These are phyloP conservation scores for Coniophora puteana DNA, from an alignment of 1,284 basidiomycete genomes.

Conservation along the genomic window DNA sequence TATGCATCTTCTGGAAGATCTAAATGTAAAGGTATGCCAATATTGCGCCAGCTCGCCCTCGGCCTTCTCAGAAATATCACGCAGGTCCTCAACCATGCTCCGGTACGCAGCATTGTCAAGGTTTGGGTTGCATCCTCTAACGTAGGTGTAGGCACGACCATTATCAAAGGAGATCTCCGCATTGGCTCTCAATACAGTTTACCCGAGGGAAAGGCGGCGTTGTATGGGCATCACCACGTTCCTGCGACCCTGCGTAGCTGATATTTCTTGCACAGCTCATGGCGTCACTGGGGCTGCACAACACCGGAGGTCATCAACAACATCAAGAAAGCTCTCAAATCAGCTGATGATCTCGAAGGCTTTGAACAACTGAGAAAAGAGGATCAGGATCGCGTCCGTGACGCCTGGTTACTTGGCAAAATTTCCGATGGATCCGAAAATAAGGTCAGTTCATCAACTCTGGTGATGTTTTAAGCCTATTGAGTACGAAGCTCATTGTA, in stretches of 20 bases:
- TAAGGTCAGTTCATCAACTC: too few species aligned
- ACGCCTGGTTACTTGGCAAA: conserved; percentile 70
- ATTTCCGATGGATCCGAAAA: conserved; percentile 77
- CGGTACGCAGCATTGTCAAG: conserved; percentile 33
- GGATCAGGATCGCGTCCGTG: conserved; percentile 62
- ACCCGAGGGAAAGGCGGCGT: conserved; percentile 64
- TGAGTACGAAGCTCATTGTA: too few species aligned
- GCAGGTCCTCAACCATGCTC: conserved; percentile 78
- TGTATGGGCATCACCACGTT: too few species aligned
- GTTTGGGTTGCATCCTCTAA: conserved; percentile 12
- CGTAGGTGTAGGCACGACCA: conserved; percentile 52
- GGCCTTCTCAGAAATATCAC: conserved; percentile 15
- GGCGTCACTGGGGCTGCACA: conserved; percentile 84
- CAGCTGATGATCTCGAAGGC: conserved; percentile 67
- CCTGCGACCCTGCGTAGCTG: too few species aligned
- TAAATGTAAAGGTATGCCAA: conserved; percentile 75
- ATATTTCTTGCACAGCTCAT: conserved; percentile 41
- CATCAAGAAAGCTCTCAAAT: conserved; percentile 60
- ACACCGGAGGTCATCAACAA: conserved; percentile 70
- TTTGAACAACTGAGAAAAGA: conserved; percentile 63
- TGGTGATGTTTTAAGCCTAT: too few species aligned
- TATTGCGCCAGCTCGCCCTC: conserved; percentile 18
- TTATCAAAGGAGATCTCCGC: conserved; percentile 71
- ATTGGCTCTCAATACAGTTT: conserved; percentile 76
- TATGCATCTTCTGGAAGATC: conserved; percentile 65